A percentile compares a stretch with the other conserved stretches of the same genome.
Conservation (phyloP, 2,329 filamentous ascomycete genomes). For the Calonectria pauciramosa region DNA sequence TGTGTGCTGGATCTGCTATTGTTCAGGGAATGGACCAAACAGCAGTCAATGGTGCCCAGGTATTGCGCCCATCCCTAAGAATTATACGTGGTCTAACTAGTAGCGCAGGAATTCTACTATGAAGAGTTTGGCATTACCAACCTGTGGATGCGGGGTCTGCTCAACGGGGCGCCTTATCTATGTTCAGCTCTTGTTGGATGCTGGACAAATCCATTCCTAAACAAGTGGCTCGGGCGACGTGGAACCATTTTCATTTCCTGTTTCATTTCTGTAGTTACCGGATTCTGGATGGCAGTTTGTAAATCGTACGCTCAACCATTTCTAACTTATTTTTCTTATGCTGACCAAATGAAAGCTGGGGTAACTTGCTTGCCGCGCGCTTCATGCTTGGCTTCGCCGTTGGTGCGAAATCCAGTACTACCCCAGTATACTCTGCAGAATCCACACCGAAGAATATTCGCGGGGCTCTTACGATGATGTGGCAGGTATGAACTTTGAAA, state of each 20-base stretch:
- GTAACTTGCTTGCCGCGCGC: conserved; percentile 72
- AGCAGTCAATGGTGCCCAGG: conserved; percentile 67
- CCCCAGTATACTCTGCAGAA: conserved; percentile 81
- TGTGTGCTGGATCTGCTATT: conserved; percentile 65
- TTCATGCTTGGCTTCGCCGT: conserved; percentile 78
- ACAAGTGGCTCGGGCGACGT: conserved; percentile 71
- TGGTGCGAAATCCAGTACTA: conserved; percentile 73
- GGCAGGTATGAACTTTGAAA: conserved; percentile 56
- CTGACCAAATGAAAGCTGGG: conserved; percentile 57
- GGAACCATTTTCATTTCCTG: conserved; percentile 75
- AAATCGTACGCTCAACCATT: neutral
- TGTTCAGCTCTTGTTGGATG: conserved; percentile 59
- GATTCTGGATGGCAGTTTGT: conserved; percentile 59
- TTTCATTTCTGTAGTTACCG: conserved; percentile 61
- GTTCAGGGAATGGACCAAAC: conserved; percentile 76
- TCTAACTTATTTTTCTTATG: no score
- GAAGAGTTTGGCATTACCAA: conserved; percentile 50
- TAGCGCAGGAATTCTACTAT: conserved; percentile 51
- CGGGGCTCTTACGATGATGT: conserved; percentile 84
- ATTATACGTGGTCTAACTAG: neutral
- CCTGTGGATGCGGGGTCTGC: conserved; percentile 58
- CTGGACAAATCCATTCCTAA: conserved; percentile 60
- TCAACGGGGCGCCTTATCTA: conserved; percentile 69
- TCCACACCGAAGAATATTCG: conserved; percentile 76
- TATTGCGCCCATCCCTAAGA: conserved; percentile 5